Base-by-base conservation (phyloP, 495 filamentous ascomycete species). In the Penicillium roqueforti region DNA sequence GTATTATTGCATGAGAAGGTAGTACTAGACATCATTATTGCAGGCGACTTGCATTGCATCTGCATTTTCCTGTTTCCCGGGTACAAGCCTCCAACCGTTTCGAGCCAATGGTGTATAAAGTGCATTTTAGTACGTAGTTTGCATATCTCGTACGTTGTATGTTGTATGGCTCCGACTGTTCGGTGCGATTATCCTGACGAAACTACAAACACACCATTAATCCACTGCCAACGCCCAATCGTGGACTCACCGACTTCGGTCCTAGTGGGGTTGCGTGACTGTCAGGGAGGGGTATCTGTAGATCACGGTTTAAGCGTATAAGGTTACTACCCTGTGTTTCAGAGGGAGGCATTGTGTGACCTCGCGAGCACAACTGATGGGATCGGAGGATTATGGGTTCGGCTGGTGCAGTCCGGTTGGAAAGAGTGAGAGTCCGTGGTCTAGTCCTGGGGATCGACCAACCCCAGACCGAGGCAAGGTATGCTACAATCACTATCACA, bases 371-470 rank as follows among this genome's bases (percentile, higher is more conserved):
- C n/a, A 11, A 13, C 41, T 59, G 53, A 50, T 66, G 53, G 55
- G 49, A 60, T 51, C 63, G 63, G 63, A 66, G 63, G 60, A 58
- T 66, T 60, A 59, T 46, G 56, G 51, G 38, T 36, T 32, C 51
- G 39, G 55, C 37, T 50, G 43, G 42, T 42, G 26, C 47, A 41
- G 62, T 63, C 45, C n/a, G 16, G 50, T 63, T 63, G 45, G 54
- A 58, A 63, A 63, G 51, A 22, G 6, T 11, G 28, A 18, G 19
- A 8, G 9, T 36, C 29, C 5, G n/a, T 37, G 16, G 32, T 19
- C 53, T 29, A 37, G 40, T 13, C n/a, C 28, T 25, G 44, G 53
- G n/a, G 7, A 28, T 47, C 25, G 1, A 29, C 28, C 14, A 28
- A 9, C 32, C 53, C 20, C 25, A 47, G 52, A 34, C 32, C n/a